phyloP scores from a whole-genome alignment of 2,329 filamentous ascomycete genomes.

The Colletotrichum tanaceti region DNA sequence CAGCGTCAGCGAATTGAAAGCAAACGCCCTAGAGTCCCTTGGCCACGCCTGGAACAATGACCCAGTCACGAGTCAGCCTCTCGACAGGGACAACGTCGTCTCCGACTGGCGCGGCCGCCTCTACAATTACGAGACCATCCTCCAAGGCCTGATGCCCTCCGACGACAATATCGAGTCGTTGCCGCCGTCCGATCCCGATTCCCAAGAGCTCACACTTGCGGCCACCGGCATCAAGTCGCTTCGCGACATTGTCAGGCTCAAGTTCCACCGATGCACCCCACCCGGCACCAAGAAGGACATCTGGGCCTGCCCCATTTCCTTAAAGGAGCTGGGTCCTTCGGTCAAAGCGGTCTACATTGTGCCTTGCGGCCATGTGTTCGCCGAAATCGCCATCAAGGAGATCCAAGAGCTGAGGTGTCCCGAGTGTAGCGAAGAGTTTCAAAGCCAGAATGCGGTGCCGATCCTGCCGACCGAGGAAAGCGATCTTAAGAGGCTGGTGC shows the following conservation, averaged over 20 bases:
- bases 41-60: conserved; percentile 89
- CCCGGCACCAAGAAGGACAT: conserved; percentile 62
- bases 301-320: conserved; percentile 88
- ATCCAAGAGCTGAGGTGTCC: conserved; percentile 73
- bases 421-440: conserved; percentile 82
- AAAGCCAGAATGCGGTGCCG: conserved; percentile 80
- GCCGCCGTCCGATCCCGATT: conserved; percentile 43
- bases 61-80: conserved; percentile 81
- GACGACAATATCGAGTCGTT: conserved; percentile 46
- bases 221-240: conserved; percentile 78
- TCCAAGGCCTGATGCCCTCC: conserved; percentile 68
- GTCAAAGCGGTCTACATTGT: conserved; percentile 89
- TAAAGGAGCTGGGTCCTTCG: conserved; percentile 83
- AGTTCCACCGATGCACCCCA: conserved; percentile 67
- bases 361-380: conserved; percentile 95
- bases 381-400: conserved; percentile 85
- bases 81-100: conserved; percentile 78
- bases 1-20: conserved; percentile 88
- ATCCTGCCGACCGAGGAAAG: conserved; percentile 78
- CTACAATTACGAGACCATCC: conserved; percentile 93
- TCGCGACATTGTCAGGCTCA: conserved; percentile 87
- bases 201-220: conserved; percentile 53
- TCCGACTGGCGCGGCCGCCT: conserved; percentile 86
- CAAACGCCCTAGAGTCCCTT: conserved; percentile 85
- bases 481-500: conserved; percentile 75